A percentile compares a stretch with the other conserved stretches of the same genome.
phyloP scores from a whole-genome alignment of 768 basidiomycete species.

The Boletus vermiculosoides region DNA sequence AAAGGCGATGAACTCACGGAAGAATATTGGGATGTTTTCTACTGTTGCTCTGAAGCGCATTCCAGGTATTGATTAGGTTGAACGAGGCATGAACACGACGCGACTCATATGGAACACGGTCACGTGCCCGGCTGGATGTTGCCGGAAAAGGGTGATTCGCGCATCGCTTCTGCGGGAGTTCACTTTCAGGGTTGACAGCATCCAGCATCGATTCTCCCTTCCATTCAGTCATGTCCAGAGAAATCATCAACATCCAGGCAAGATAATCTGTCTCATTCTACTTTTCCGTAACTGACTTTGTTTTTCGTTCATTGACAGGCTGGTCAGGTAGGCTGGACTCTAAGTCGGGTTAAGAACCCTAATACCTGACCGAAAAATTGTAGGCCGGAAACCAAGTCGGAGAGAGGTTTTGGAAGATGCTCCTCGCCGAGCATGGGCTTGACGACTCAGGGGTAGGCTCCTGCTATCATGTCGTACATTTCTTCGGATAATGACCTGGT shows the following conservation, averaged over 20 bases:
- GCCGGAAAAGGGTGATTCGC: slow-evolving; percentile 15
- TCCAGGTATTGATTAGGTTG: neutral
- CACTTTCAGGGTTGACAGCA: neutral
- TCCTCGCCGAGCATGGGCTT: slow-evolving; percentile 84
- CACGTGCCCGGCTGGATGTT: slow-evolving; percentile 25
- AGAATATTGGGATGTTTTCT: slow-evolving; percentile 57
- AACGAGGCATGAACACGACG: slow-evolving; percentile 9
- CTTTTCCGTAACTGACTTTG: slow-evolving; percentile 5
- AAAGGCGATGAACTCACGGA: slow-evolving; percentile 37
- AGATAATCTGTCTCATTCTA: slow-evolving; percentile 8
- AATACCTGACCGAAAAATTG: slow-evolving; percentile 21
- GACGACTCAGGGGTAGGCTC: slow-evolving; percentile 60
- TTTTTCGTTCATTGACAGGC: slow-evolving; percentile 40
- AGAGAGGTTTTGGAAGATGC: slow-evolving; percentile 86
- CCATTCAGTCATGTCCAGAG: slow-evolving; percentile 56
- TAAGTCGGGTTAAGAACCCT: slow-evolving; percentile 5
- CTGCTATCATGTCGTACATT: slow-evolving; percentile 5
- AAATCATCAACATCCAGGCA: slow-evolving; percentile 83
- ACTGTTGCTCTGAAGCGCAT: slow-evolving; percentile 67
- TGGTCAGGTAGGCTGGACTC: slow-evolving; percentile 56
- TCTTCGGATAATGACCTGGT: slow-evolving; percentile 16
- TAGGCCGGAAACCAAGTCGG: slow-evolving; percentile 79
- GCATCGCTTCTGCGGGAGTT: slow-evolving; percentile 16
- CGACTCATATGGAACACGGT: slow-evolving; percentile 14
- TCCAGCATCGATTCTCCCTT: slow-evolving; percentile 16